A percentile compares a stretch with the other conserved stretches of the same genome.
Evolutionary conservation across 2,329 filamentous ascomycete species (phyloP).

Genomic region (Rutstroemia sp.): DNA sequence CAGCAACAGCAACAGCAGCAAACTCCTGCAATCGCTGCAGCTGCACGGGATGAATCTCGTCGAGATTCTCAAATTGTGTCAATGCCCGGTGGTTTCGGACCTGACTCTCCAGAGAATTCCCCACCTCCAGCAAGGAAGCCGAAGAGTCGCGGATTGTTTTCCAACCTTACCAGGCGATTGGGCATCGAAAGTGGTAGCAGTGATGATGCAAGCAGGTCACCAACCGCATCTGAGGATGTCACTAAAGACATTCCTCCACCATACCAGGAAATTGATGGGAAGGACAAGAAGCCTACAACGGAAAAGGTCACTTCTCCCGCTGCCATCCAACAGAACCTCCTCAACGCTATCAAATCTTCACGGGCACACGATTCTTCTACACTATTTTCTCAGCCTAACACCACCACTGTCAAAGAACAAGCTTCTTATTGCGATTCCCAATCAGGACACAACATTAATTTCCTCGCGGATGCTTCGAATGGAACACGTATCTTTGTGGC

Average conservation of each 20-base stretch:
- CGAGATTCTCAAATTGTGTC: conserved; percentile 31
- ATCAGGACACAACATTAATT: conserved; percentile 64
- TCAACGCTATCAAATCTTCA: conserved; percentile 71
- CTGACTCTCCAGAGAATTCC: conserved; percentile 52
- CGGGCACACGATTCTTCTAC: conserved; percentile 66
- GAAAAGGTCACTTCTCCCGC: conserved; percentile 51
- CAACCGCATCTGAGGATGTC: conserved; percentile 3
- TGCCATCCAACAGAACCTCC: conserved; percentile 60
- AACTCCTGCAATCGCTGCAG: conserved; percentile 7
- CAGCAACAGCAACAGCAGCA: conserved; percentile 22
- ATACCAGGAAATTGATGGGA: conserved; percentile 19
- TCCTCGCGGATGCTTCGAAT: conserved; percentile 61
- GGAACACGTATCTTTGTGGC: conserved; percentile 69
- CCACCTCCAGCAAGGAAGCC: conserved; percentile 37
- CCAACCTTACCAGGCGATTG: conserved; percentile 56
- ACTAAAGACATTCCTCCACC: conserved; percentile 19
- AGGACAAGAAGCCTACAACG: conserved; percentile 12
- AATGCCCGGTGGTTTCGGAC: conserved; percentile 69
- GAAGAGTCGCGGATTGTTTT: conserved; percentile 50
- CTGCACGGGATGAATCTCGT: conserved; percentile 28
- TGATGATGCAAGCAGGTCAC: background rate
- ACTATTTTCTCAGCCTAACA: conserved; percentile 66
- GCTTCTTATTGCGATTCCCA: conserved; percentile 79
- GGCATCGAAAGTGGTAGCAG: conserved; percentile 51
- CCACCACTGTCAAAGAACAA: conserved; percentile 71